Percentiles rank a stretch among this genome's conserved stretches.
phyloP scores from a whole-genome alignment of 2,329 filamentous ascomycete genomes.

The Colletotrichum sp. region DNA sequence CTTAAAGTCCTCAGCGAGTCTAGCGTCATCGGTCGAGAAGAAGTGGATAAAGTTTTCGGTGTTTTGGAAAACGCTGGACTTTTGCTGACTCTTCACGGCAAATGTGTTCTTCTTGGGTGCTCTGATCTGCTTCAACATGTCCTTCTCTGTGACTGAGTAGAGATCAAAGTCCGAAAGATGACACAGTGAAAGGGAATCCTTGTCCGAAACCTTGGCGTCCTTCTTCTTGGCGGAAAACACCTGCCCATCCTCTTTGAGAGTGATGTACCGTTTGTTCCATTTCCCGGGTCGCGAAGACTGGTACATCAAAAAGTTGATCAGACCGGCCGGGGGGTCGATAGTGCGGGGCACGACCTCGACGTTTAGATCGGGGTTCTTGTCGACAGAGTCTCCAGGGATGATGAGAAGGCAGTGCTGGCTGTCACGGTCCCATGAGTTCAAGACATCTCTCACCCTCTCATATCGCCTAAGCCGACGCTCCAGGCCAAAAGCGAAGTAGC shows the following conservation, averaged over 20 bases:
- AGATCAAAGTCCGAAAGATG: conserved; percentile 94
- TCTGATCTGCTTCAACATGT: conserved; percentile 73
- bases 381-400: conserved; percentile 59
- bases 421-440: conserved; percentile 93
- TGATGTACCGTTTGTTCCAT: conserved; percentile 87
- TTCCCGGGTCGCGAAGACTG: conserved; percentile 83
- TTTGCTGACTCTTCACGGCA: conserved; percentile 91
- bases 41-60: conserved; percentile 91
- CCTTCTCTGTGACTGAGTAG: conserved; percentile 75
- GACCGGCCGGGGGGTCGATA: conserved; percentile 66
- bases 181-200: conserved; percentile 75
- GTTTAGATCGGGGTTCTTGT: conserved; percentile 67
- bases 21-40: conserved; percentile 79
- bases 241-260: conserved; percentile 76
- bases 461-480: conserved; percentile 85
- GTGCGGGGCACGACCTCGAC: conserved; percentile 64
- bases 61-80: conserved; percentile 80
- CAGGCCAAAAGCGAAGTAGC: conserved; percentile 76
- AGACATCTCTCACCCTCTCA: conserved; percentile 82
- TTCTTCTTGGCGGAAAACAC: conserved; percentile 72
- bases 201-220: conserved; percentile 62
- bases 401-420: conserved; percentile 77
- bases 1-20: conserved; percentile 72
- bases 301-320: conserved; percentile 71
- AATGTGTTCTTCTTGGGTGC: conserved; percentile 87